These are phyloP conservation scores for Mortierella sp. DNA, from an alignment of 371 early-diverging fungal genomes.

Conservation along the genomic window DNA sequence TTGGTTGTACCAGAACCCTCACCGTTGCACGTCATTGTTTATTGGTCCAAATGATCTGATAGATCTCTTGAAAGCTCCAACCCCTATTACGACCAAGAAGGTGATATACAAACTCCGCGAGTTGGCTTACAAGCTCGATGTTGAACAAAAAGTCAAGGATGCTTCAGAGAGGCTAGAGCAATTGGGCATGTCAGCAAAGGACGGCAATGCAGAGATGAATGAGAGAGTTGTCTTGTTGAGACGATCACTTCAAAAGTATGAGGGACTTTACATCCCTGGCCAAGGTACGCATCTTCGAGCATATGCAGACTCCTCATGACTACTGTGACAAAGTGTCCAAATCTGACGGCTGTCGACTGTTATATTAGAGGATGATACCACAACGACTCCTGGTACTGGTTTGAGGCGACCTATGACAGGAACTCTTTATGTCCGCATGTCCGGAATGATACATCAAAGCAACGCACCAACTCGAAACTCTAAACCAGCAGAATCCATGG, in stretches of 20 bases:
- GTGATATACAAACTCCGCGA: slow-evolving; percentile 86
- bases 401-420: slow-evolving; percentile 76
- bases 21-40: neutral
- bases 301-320: neutral
- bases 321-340: neutral
- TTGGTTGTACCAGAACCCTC: neutral
- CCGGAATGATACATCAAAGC: slow-evolving; percentile 70
- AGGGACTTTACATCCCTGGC: slow-evolving; percentile 73
- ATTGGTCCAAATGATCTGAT: slow-evolving; percentile 1
- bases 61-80: slow-evolving; percentile 76
- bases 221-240: slow-evolving; percentile 81
- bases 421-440: slow-evolving; percentile 69
- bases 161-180: slow-evolving; percentile 67
- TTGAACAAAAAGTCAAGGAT: slow-evolving; percentile 85
- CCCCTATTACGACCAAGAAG: slow-evolving; percentile 81
- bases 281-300: slow-evolving; percentile 21
- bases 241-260: slow-evolving; percentile 83
- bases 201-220: slow-evolving; percentile 68
- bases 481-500: slow-evolving; percentile 69
- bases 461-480: slow-evolving; percentile 73
- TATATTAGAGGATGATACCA: slow-evolving; percentile 20
- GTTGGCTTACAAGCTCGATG: slow-evolving; percentile 84
- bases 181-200: slow-evolving; percentile 57
- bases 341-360: neutral
- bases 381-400: slow-evolving; percentile 52